Conservation (phyloP, 1,139 yeast species). For the Candida buenavistaensis region DNA sequence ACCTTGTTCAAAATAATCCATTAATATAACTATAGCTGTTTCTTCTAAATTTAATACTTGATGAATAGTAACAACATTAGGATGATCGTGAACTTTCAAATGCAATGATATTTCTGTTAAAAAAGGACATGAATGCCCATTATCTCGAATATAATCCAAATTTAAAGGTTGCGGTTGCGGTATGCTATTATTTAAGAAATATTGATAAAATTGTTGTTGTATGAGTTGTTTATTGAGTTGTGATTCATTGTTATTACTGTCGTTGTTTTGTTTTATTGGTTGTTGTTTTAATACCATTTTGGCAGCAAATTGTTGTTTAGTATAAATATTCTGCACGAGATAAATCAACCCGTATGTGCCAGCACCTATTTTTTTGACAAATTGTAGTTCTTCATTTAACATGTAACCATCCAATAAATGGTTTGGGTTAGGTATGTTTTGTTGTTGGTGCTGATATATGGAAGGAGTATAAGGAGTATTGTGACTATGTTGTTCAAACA, state of each 20-base stretch:
- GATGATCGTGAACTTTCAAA: conserved; percentile 71
- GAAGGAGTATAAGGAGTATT: background rate
- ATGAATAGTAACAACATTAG: conserved; percentile 73
- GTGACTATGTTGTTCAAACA: background rate
- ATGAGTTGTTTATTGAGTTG: conserved; percentile 33
- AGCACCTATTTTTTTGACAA: conserved; percentile 68
- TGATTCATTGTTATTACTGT: conserved; percentile 18
- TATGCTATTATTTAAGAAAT: conserved; percentile 24
- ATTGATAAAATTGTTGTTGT: conserved; percentile 28
- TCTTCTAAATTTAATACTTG: conserved; percentile 62
- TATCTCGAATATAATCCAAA: conserved; percentile 42
- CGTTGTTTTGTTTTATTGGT: conserved; percentile 14
- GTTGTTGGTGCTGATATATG: conserved; percentile 7
- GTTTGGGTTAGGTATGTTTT: conserved; percentile 11
- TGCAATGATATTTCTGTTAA: conserved; percentile 74
- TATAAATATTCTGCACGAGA: conserved; percentile 56
- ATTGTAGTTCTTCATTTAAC: conserved; percentile 21
- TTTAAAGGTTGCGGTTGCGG: conserved; percentile 29
- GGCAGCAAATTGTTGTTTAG: conserved; percentile 62
- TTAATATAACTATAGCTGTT: conserved; percentile 57
- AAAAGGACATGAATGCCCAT: conserved; percentile 46
- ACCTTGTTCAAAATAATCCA: conserved; percentile 84
- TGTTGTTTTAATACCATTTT: conserved; percentile 64
- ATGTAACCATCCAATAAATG: conserved; percentile 26
- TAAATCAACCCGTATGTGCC: conserved; percentile 90